A percentile compares a stretch with the other conserved stretches of the same genome.
Conservation (phyloP, 164 flowering plant genomes). For the Aristolochia fimbriata region DNA sequence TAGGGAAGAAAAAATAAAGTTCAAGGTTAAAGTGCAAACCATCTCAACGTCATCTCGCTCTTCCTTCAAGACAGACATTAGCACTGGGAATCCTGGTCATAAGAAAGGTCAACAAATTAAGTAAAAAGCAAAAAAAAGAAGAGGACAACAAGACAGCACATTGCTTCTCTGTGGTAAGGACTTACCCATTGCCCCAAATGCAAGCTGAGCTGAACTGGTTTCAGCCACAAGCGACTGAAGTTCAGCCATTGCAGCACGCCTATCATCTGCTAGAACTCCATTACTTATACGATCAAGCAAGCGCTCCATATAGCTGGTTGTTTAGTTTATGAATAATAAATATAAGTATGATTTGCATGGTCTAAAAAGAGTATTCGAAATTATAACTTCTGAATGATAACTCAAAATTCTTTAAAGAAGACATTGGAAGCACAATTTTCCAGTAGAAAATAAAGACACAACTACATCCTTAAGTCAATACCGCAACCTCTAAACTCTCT, state of each 20-base stretch:
- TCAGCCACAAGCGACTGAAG: slow-evolving; percentile 92
- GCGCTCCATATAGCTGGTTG: slow-evolving; percentile 71
- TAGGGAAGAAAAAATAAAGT: slow-evolving; percentile 1
- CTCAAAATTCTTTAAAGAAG: no score
- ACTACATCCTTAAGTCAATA: no score
- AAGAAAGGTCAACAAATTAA: slow-evolving; percentile 5
- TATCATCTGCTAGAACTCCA: slow-evolving; percentile 82
- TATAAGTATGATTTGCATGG: no score
- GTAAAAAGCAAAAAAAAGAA: neutral
- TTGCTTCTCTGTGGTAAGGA: neutral
- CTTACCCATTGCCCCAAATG: slow-evolving; percentile 92
- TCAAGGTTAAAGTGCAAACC: slow-evolving; percentile 26
- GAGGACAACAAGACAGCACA: neutral
- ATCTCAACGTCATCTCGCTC: slow-evolving; percentile 94
- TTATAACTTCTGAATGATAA: no score
- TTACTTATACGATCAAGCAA: slow-evolving; percentile 93
- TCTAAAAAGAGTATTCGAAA: no score
- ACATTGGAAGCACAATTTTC: no score
- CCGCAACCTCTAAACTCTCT: no score
- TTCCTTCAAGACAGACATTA: slow-evolving; percentile 73
- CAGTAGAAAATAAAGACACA: no score
- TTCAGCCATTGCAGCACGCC: slow-evolving; percentile 77
- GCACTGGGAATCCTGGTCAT: slow-evolving; percentile 80
- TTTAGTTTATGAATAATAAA: neutral
- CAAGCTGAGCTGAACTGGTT: slow-evolving; percentile 73